phyloP scores from a whole-genome alignment of 1,139 yeast species.

The Yamadazyma spencermartinsiae region DNA sequence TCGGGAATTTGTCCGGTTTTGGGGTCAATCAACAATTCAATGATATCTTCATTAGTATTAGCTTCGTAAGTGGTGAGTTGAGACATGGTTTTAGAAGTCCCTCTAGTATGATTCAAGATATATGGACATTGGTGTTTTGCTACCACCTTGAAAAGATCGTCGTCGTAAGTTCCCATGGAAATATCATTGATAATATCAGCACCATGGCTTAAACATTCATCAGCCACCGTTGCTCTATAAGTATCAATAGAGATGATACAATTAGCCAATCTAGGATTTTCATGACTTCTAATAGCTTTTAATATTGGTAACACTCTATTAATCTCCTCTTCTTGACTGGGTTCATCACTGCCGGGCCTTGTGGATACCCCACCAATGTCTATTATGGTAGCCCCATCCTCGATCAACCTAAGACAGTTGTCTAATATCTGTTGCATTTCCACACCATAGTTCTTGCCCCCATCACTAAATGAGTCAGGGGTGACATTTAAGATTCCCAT shows the following conservation, averaged over 20 bases:
- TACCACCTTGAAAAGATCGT: constrained; percentile 61
- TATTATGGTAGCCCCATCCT: constrained; percentile 64
- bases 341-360: constrained; percentile 72
- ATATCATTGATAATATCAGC: constrained; percentile 93
- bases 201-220: constrained; percentile 65
- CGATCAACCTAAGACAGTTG: constrained; percentile 46
- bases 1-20: constrained; percentile 24
- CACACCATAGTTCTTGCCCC: constrained; percentile 47
- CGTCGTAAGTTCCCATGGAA: constrained; percentile 77
- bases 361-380: constrained; percentile 96
- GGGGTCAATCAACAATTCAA: constrained; percentile 39
- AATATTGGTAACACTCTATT: constrained; percentile 71
- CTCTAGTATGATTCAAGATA: constrained; percentile 82
- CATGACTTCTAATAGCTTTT: constrained; percentile 50
- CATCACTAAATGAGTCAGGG: constrained; percentile 96
- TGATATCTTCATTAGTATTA: constrained; percentile 38
- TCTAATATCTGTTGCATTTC: constrained; percentile 33
- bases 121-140: constrained; percentile 75
- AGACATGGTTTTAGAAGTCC: constrained; percentile 75
- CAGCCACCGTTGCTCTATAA: constrained; percentile 74
- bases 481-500: constrained; percentile 92
- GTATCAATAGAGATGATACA: constrained; percentile 80
- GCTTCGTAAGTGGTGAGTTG: constrained; percentile 54
- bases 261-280: constrained; percentile 33
- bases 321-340: constrained; percentile 59